Base-by-base conservation (phyloP, 164 flowering plant species). In the Pachysandra terminalis region DNA sequence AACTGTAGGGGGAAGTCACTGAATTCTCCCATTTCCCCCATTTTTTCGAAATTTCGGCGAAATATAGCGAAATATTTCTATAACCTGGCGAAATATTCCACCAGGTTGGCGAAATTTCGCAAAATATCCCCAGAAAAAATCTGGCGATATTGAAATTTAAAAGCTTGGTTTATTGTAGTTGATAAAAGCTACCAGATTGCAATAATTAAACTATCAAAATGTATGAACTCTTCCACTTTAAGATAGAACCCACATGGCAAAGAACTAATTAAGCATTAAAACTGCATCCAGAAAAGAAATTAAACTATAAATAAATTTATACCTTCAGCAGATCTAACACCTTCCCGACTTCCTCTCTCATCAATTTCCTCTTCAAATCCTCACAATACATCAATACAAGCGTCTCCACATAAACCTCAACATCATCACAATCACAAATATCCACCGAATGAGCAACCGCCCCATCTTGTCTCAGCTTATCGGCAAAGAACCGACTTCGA, bases 391-490 rank as follows among this genome's bases (percentile, higher is more conserved):
- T 91, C 82, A 91, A 81, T 53, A 85, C 84, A 71, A 94, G 73
- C 55, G 87, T 79, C 79, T 91, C 96, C 70, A 90, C 87, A 80
- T 94, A 94, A 10, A 83, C 85, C 81, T 86, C 96, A 61, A 91
- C 92, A 65, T 94, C 93, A 74, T 90, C 96, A 66, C 93, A 89
- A 26, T 91, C 97, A 59, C 87, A 84, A 68, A 94, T 91, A 82
- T 91, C 98, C 63, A 94, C 92, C 13, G 81, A 71, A 71, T 88
- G 91, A 62, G 75, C 53, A 2, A 78, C 72, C 60, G 72, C 84
- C 59, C 67, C 75, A 21, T 63, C 82, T 27, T 68, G 60, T 73
- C 65, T 66, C 57, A 94, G 71, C 77, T 85, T 91, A 69, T 85
- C 96, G 13, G 82, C 86, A 51, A 94, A 94, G 68, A 89, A 94